Base-by-base conservation (phyloP, 768 basidiomycete genomes). In the Paxillus ammoniavirescens region DNA sequence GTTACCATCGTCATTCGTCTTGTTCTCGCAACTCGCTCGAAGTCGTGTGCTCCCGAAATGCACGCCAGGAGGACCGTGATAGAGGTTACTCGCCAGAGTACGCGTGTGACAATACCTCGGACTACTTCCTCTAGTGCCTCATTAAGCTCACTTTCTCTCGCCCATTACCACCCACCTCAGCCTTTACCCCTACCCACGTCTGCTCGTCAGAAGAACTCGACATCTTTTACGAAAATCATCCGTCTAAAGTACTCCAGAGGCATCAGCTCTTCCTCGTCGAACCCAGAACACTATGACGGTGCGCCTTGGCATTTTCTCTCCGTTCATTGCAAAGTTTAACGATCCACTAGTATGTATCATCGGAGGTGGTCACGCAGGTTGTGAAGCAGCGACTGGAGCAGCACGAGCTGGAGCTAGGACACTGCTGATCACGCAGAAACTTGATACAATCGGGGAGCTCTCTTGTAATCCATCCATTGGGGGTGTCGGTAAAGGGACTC, bases 401-500 rank as follows among this genome's bases (percentile, higher is more conserved):
- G 92, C 93, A 1, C 77, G 93, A 42, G 82, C 87, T 0, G 92
- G 93, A 1, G 92, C 93, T 2, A 78, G 80, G 56, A 94, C 92
- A 0, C 61, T 93, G 8, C 76, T 96, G 8, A 69, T 96, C 52
- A 96, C 93, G 1, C 93, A 93, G 67, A 86, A 81, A 49, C 64
- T 91, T 14, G 85, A 89, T 47, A 92, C 85, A 0, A 82, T 96
- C 43, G 93, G 93, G 33, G 84, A 82, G 56, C 73, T 96, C 62
- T 93, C 91, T 18, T 96, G 93, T 62, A 96, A 96, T 67, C 93
- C 93, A 2, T 92, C 90, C 1, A 88, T 95, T 54, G 93, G 93
- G 7, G 92, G 92, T 17, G 85, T 96, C 4, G 93, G 93, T 5
- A 96, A 96, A 71, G 93, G 93, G 17, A 93, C 87, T 0, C 75